Base-by-base conservation (phyloP, 2,329 filamentous ascomycete species). In the Leptographium lundbergii region DNA sequence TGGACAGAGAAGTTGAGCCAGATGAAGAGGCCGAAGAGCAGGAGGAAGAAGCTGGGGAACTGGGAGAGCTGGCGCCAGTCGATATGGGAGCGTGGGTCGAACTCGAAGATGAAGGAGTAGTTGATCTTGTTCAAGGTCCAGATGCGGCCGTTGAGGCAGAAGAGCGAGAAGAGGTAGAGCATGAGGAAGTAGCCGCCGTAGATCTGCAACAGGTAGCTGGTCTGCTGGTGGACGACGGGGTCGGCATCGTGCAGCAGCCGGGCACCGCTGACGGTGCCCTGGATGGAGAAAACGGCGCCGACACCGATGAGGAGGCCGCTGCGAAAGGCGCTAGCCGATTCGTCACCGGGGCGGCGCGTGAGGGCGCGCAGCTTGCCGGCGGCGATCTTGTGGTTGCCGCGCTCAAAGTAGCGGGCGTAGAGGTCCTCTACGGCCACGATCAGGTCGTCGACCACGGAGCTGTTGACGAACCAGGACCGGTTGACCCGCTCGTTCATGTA, bases 21-120 rank as follows among this genome's bases (percentile, higher is more conserved):
- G 71, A 96, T 80, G 67, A 87, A 84, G 17, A 97, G 68, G 0
- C 91, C 91, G 47, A 92, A 76, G 5, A 91, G 69, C 55, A 95
- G 81, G 5, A 90, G 75, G 68, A 95, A 90, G 69, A 95, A 85
- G 65, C 88, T 88, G 2, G 94, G 91, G 63, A 97, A 86, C 77
- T 94, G 88, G 7, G 87, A 78, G 34, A 96, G 77, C 69, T 96
- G 85, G 65, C 89, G 85, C 91, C 92, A 99, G 71, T 97, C 89
- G 32, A 97, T 75, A 63, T 86, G 83, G 69, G 94, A 85, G 60
- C 92, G 81, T 58, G 86, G 85, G 74, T 97, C 91, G 68, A 96
- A 94, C 73, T 99, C 94, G 68, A 99, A 99, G 65, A 97, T 90
- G 71, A 96, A 96, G 58, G 87, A 82, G 70, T 97, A 97, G 69